These are phyloP conservation scores for Aspergillus arachidicola DNA, from an alignment of 2,329 filamentous ascomycete species.

Conservation along the genomic window DNA sequence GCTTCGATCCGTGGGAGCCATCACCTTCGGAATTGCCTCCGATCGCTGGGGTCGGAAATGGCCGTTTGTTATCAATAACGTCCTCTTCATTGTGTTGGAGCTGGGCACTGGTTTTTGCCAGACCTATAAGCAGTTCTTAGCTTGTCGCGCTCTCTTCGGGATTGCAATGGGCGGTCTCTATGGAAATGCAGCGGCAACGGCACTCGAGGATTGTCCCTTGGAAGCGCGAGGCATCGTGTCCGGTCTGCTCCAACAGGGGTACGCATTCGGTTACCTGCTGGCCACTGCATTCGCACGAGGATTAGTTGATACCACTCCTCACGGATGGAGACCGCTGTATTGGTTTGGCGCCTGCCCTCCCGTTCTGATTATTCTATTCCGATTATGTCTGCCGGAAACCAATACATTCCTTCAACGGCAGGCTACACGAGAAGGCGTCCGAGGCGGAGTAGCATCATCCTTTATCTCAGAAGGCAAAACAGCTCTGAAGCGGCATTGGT, in stretches of 20 bases:
- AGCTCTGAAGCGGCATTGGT: constrained; percentile 77
- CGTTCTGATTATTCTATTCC: constrained; percentile 76
- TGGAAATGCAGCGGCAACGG: constrained; percentile 64
- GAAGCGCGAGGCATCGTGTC: constrained; percentile 62
- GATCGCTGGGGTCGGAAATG: constrained; percentile 61
- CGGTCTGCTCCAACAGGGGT: constrained; percentile 65
- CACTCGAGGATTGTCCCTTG: constrained; percentile 63
- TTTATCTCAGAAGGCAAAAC: constrained; percentile 78
- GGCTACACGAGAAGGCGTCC: constrained; percentile 60
- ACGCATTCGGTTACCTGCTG: constrained; percentile 66
- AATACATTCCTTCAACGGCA: constrained; percentile 69
- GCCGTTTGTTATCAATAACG: constrained; percentile 63
- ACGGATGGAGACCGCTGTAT: constrained; percentile 82
- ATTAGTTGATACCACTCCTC: constrained; percentile 67
- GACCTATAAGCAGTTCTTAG: constrained; percentile 62
- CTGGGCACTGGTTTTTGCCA: constrained; percentile 62
- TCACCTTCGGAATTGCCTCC: constrained; percentile 56
- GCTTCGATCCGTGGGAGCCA: constrained; percentile 62
- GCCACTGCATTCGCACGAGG: constrained; percentile 57
- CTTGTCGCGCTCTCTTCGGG: constrained; percentile 61
- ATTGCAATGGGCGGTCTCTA: constrained; percentile 68
- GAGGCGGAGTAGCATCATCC: constrained; percentile 62
- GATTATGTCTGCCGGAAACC: constrained; percentile 78
- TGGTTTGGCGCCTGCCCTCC: constrained; percentile 88
- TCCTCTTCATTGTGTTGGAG: constrained; percentile 64